Evolutionary conservation across 129 eudicot species (phyloP), one percentile per base, ranked within the genome.

Genomic region (Erigeron canadensis): DNA sequence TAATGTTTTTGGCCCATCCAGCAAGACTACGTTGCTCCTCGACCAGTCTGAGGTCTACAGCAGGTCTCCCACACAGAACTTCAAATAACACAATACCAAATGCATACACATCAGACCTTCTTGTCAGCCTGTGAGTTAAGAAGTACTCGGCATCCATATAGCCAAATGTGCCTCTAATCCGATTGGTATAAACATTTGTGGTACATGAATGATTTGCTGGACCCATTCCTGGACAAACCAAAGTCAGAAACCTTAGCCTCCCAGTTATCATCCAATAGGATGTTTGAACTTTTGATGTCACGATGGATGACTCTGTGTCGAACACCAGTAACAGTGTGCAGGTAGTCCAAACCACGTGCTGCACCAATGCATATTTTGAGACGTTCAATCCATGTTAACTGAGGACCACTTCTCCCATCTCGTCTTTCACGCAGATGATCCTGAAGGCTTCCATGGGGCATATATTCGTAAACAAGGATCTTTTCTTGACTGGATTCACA

Each of bases 111-210:
- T 44, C 76, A 17, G 76, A 72, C 47, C 58, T 72, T 56, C 67
- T 57, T 6, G 76, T 57, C 18, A 72, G 44, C 13, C 43, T 43
- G 5, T 42, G 57, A 12, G 76, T 71, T 42, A 21, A 3, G 57
- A 57, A 40, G 57, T 72, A 72, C 41, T 72, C 67, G 12, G 76
- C 67, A 72, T 72, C 75, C 37, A 70, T 12, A 42, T 70, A 70
- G 12, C 75, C 75, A 6, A 70, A 55, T 15, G 65, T 54, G 39
- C 75, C 75, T 40, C 54, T 54, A 12, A 70, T 45, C 5, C 39
- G 12, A 53, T 53, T 16, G 10, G 75, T 70, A 22, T 46, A 53
- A 17, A 70, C 65, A 55, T 68, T 12, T 9, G 75, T 15, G 19
- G 75, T 53, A 47, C 16, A 34, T 3, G 22, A 17, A 60, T 53